Base-by-base conservation (phyloP, 768 basidiomycete species). In the Cyclocybe cylindracea region DNA sequence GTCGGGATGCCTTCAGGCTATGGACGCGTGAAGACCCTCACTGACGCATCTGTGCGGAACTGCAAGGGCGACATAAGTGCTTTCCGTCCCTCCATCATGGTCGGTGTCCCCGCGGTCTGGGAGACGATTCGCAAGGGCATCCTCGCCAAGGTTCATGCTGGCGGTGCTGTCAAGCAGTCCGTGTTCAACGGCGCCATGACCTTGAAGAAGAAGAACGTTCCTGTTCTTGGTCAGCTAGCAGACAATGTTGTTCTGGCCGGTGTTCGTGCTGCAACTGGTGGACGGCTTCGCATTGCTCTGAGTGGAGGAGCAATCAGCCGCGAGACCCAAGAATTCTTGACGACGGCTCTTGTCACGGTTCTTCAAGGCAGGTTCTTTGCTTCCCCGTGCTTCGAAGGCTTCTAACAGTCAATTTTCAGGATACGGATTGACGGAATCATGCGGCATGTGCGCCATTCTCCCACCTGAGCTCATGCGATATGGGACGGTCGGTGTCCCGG, bases 111-210 rank as follows among this genome's bases (percentile, higher is more conserved):
- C 1, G 91, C 94, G 2, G 90, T 98, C 1, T 99, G 94, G 94
- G 96, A 99, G 71, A 87, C 84, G 48, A 98, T 98, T 58, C 86
- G 95, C 53, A 99, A 99, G 75, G 94, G 94, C 32, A 95, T 99
- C 65, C 62, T 94, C 8, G 66, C 78, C 53, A 93, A 94, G 70
- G 86, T 98, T 47, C 82, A 91, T 51, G 63, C 80, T 3, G 72
- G 85, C 2, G 87, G 91, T 7, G 38, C 70, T 1, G 11, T 93
- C 61, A 90, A 82, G 77, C 88, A 86, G 73, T 75, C 68, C 42
- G 65, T 96, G 31, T 99, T 99, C 78, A 80, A 87, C 58, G 82
- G 83, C 37, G 92, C 94, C 2, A 74, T 93, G 61, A 66, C 77
- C 2, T 74, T 85, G 57, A 98, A 96, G 82, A 87, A 77, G 72